Percentiles rank a stretch among this genome's conserved stretches.
Evolutionary conservation across 352 stramenopile species (phyloP).

Genomic region (Pythium brachiatum): DNA sequence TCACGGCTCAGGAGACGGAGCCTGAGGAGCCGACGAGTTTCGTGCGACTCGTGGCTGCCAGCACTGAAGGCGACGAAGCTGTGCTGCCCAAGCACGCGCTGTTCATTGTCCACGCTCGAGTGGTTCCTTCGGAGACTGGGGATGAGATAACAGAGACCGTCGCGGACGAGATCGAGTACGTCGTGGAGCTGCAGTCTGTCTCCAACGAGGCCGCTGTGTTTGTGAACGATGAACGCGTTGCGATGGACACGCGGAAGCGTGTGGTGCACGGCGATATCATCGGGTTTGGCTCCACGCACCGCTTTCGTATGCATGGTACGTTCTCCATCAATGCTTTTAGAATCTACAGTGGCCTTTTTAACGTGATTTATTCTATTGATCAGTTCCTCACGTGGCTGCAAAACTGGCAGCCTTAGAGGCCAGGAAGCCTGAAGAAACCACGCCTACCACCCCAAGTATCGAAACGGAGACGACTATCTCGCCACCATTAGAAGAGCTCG

Average conservation of each 20-base stretch:
- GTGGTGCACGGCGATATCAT: conserved; percentile 22
- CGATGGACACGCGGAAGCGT: background rate
- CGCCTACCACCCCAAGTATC: background rate
- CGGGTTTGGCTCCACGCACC: conserved; percentile 8
- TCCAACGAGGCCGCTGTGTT: conserved; percentile 5
- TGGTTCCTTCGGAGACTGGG: background rate
- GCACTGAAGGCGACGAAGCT: background rate
- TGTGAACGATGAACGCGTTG: conserved; percentile 14
- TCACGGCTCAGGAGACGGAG: background rate
- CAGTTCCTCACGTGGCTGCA: conserved; percentile 19
- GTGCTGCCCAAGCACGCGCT: conserved; percentile 13
- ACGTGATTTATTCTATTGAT: background rate
- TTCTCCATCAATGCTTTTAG: background rate
- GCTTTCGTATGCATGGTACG: conserved; percentile 27
- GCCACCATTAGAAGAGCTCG: conserved; percentile 18
- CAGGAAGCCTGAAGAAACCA: too few species aligned
- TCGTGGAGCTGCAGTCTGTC: conserved; percentile 21
- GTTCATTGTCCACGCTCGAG: conserved; percentile 8
- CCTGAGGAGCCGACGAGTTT: conserved; percentile 14
- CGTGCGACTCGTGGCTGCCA: background rate
- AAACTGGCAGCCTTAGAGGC: background rate
- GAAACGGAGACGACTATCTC: background rate
- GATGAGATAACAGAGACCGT: background rate
- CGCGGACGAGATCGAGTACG: conserved; percentile 16
- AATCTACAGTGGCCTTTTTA: background rate